These are phyloP conservation scores for Dendrobium chrysotoxum DNA, from an alignment of 106 monocot species.

Conservation along the genomic window DNA sequence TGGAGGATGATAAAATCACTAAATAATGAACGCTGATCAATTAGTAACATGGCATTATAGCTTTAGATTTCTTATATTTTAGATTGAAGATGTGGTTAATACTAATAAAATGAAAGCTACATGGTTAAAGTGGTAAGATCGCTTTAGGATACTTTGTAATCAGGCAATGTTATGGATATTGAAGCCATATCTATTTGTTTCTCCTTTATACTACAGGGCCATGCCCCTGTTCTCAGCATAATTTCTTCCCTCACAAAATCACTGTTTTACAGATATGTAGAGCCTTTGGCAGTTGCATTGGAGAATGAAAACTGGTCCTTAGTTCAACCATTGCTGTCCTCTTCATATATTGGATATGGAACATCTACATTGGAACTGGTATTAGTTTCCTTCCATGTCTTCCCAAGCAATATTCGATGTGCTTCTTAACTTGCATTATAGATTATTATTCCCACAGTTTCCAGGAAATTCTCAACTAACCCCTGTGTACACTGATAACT, in stretches of 20 bases:
- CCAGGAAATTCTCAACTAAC: background rate
- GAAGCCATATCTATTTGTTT: too few relatives aligned
- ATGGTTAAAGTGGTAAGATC: background rate
- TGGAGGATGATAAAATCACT: too few relatives aligned
- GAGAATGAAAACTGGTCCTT: conserved; percentile 93
- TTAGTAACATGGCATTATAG: background rate
- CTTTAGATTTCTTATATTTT: background rate
- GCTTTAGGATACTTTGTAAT: background rate
- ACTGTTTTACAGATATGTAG: conserved; percentile 58
- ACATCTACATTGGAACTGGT: conserved; percentile 87
- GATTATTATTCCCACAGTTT: background rate
- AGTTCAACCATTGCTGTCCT: conserved; percentile 89
- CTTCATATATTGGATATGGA: conserved; percentile 96
- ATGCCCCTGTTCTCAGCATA: too few relatives aligned
- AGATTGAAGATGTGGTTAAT: background rate
- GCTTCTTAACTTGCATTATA: background rate
- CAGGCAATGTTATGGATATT: background rate
- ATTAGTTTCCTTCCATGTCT: conserved; percentile 6
- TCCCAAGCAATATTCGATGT: background rate
- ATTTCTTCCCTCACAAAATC: background rate
- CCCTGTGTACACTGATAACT: background rate
- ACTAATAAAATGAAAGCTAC: background rate
- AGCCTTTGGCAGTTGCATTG: conserved; percentile 86
- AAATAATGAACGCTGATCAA: background rate
- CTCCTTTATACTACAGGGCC: too few relatives aligned